Evolutionary conservation across 306 rosid species (phyloP).

Genomic region (Vigna hirtella): DNA sequence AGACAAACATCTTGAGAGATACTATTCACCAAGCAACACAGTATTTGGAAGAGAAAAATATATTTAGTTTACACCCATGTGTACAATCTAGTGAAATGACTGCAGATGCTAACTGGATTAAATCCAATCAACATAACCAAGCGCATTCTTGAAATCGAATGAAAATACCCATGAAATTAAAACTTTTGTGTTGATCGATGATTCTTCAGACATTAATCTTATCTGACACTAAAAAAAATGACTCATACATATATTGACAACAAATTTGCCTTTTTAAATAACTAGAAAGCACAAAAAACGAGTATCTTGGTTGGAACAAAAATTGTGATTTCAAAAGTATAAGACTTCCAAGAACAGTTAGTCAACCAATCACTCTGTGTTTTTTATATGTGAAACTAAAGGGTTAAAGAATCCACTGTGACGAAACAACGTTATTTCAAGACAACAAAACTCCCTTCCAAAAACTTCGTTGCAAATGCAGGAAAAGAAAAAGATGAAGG

Average conservation of each 20-base stretch:
- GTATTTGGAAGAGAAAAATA: background rate
- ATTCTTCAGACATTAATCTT: constrained; percentile 16
- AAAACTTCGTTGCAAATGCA: background rate
- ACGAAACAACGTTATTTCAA: background rate
- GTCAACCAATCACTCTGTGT: background rate
- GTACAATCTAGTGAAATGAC: background rate
- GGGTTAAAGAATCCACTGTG: background rate
- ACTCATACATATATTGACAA: background rate
- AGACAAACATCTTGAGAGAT: too few species aligned
- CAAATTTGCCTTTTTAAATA: constrained; percentile 23
- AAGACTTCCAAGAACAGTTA: background rate
- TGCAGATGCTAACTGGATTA: constrained; percentile 10
- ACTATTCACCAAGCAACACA: background rate
- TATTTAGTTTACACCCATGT: background rate
- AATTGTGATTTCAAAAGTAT: background rate
- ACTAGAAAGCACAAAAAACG: constrained; percentile 16
- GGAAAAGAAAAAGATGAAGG: background rate
- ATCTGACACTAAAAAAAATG: background rate
- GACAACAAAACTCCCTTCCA: constrained; percentile 10
- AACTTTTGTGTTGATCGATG: background rate
- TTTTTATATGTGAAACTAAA: background rate
- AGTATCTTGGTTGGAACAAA: constrained; percentile 2
- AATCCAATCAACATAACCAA: constrained; percentile 11
- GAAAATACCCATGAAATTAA: constrained; percentile 14
- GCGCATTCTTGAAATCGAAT: constrained; percentile 13